Percentiles rank a stretch among this genome's conserved stretches.
Evolutionary conservation across 164 flowering plant genomes (phyloP).

Genomic region (Berberis vulgaris): DNA sequence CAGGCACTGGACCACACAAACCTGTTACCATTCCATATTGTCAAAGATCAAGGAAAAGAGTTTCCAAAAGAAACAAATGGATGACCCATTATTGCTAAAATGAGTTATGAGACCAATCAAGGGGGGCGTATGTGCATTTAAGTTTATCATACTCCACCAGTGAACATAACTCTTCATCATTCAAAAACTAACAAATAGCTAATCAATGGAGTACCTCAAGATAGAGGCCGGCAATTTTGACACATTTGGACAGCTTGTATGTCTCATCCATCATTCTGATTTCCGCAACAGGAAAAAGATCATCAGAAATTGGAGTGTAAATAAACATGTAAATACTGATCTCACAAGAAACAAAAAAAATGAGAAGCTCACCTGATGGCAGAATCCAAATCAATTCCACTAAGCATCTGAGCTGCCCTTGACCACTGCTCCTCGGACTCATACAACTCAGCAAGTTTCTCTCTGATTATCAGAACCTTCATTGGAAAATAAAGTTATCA

Average conservation of each 20-base stretch:
- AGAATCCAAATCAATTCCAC: conserved; percentile 95
- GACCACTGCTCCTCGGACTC: conserved; percentile 98
- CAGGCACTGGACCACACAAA: no score
- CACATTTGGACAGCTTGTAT: conserved; percentile 86
- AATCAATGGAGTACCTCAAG: conserved; percentile 58
- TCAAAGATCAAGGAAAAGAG: no score
- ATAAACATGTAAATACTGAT: not conserved
- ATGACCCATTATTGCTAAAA: no score
- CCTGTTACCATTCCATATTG: no score
- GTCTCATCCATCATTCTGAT: conserved; percentile 81
- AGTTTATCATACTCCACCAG: no score
- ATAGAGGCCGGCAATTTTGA: conserved; percentile 93
- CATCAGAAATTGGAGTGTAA: not conserved
- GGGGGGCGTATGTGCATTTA: no score
- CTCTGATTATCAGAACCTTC: conserved; percentile 82
- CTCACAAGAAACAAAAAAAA: conserved; percentile 3
- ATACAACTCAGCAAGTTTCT: conserved; percentile 94
- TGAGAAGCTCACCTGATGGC: conserved; percentile 63
- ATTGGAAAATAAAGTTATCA: conserved; percentile 3
- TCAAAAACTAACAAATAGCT: not conserved
- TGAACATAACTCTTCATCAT: not conserved
- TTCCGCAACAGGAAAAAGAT: not conserved
- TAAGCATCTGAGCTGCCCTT: conserved; percentile 98
- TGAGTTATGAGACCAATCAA: no score
- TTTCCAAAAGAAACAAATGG: no score